Evolutionary conservation across 2,329 filamentous ascomycete species (phyloP).

Genomic region (Parafenestella ontariensis): DNA sequence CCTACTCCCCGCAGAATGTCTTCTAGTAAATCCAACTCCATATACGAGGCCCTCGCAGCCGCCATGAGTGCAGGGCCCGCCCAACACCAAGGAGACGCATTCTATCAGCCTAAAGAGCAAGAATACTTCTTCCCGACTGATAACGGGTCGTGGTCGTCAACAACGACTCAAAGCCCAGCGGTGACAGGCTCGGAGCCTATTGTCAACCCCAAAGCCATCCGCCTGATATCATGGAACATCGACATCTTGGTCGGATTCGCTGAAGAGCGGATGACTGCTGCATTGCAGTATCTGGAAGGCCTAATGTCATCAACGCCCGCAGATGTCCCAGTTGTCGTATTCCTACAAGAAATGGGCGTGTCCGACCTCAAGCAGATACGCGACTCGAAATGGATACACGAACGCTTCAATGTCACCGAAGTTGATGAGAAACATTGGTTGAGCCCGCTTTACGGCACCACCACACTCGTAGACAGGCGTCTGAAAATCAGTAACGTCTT

Average conservation of each 20-base stretch:
- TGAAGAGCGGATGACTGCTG: conserved; percentile 51
- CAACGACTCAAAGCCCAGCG: background rate
- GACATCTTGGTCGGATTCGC: conserved; percentile 53
- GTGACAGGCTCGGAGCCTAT: background rate
- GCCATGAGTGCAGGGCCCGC: conserved; percentile 19
- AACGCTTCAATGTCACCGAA: conserved; percentile 59
- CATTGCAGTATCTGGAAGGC: conserved; percentile 48
- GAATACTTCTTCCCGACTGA: conserved; percentile 3
- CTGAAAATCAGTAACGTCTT: conserved; percentile 56
- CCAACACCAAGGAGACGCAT: conserved; percentile 15
- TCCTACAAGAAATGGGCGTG: conserved; percentile 61
- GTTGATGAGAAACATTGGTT: conserved; percentile 54
- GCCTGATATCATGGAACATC: conserved; percentile 58
- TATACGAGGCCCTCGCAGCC: conserved; percentile 21
- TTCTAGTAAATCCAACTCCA: conserved; percentile 9
- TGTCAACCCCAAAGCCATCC: conserved; percentile 17
- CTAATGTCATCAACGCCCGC: conserved; percentile 30
- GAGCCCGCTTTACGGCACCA: conserved; percentile 59
- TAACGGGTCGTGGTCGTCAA: conserved; percentile 1
- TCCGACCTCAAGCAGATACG: conserved; percentile 57
- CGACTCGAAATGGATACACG: conserved; percentile 56
- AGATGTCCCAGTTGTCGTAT: conserved; percentile 51
- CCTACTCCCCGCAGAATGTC: background rate
- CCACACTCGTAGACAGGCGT: conserved; percentile 59
- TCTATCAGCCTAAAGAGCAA: conserved; percentile 25